Conservation (phyloP, 495 filamentous ascomycete species). For the Neurospora sp. region DNA sequence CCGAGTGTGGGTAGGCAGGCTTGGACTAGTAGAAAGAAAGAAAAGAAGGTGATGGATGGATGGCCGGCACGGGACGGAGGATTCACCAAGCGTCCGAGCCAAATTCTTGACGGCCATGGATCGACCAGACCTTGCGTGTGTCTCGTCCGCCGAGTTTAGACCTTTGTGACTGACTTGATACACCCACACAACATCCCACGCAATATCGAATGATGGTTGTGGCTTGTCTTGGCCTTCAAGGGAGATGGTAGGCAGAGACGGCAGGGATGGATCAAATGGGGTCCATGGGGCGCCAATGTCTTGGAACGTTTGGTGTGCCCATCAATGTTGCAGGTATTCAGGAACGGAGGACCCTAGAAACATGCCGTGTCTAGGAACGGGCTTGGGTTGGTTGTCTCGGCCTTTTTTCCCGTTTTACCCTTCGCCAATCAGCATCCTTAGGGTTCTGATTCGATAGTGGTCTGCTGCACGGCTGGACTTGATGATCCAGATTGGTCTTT, state of each 20-base stretch:
- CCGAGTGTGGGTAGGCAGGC: background rate
- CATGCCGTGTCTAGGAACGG: background rate
- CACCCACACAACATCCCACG: background rate
- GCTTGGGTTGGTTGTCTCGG: background rate
- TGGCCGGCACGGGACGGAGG: background rate
- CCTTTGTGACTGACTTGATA: background rate
- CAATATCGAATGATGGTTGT: background rate
- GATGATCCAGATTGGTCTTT: background rate
- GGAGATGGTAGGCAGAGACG: background rate
- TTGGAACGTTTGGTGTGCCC: background rate
- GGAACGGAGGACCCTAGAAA: background rate
- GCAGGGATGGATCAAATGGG: background rate
- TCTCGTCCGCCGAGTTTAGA: background rate
- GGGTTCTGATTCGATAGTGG: background rate
- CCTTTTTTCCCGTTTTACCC: background rate
- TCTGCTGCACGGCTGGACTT: background rate
- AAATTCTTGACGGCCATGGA: background rate
- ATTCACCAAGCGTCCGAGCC: background rate
- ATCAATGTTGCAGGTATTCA: background rate
- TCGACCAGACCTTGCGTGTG: background rate
- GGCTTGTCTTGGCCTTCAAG: background rate
- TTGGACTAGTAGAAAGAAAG: background rate
- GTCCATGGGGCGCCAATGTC: background rate
- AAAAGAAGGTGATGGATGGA: background rate
- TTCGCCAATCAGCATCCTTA: background rate